These are phyloP conservation scores for Halophytophthora batemanensis DNA, from an alignment of 352 stramenopile species.

Conservation along the genomic window DNA sequence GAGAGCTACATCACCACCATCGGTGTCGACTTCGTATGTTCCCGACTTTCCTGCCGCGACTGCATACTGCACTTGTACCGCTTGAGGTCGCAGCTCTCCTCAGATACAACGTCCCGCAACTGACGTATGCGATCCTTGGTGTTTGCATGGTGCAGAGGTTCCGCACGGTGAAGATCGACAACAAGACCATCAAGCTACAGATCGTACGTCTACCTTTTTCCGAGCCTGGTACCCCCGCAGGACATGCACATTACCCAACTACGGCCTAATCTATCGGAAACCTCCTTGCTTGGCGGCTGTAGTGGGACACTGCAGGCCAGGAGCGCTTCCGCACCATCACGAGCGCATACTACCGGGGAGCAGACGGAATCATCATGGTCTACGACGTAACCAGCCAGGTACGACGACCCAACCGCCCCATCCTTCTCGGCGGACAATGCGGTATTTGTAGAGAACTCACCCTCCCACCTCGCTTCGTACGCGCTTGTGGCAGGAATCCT, in stretches of 20 bases:
- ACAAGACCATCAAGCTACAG: conserved; percentile 98
- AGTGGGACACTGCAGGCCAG: conserved; percentile 98
- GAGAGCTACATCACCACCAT: conserved; percentile 98
- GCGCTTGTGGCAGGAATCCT: conserved; percentile 86
- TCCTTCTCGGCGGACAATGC: background rate
- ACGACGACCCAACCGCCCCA: background rate
- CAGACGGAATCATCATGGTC: conserved; percentile 98
- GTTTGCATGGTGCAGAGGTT: conserved; percentile 66
- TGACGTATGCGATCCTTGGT: conserved; percentile 3
- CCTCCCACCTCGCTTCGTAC: background rate
- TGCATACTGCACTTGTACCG: background rate
- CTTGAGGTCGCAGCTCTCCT: background rate
- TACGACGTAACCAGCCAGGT: conserved; percentile 98
- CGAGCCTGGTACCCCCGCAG: background rate
- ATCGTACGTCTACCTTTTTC: conserved; percentile 75
- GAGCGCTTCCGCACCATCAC: conserved; percentile 99
- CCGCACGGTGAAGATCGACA: conserved; percentile 97
- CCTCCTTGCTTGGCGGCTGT: conserved; percentile 8
- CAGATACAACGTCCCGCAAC: background rate
- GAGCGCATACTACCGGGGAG: conserved; percentile 98
- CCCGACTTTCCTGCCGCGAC: background rate
- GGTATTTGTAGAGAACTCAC: conserved; percentile 1
- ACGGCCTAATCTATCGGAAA: background rate
- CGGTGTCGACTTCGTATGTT: conserved; percentile 92
- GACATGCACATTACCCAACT: background rate